Evolutionary conservation across 1,284 basidiomycete genomes (phyloP).

Genomic region (Cryptococcus depauperatus): DNA sequence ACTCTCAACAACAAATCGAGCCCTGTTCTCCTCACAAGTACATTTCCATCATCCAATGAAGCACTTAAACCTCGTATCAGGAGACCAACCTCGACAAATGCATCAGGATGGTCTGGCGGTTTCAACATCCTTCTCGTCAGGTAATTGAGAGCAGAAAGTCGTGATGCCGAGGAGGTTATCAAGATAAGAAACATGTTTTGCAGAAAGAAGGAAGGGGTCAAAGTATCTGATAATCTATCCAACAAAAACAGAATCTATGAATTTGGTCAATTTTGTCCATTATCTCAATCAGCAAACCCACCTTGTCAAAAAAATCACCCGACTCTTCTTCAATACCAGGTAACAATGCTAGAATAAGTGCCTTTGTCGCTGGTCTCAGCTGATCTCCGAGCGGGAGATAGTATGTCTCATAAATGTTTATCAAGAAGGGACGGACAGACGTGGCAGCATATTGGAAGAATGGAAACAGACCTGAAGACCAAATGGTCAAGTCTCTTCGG

Average conservation of each 20-base stretch:
- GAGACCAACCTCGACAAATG: slow-evolving; percentile 72
- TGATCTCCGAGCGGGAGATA: slow-evolving; percentile 78
- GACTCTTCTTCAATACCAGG: slow-evolving; percentile 94
- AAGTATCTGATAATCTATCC: slow-evolving; percentile 70
- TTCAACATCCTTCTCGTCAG: slow-evolving; percentile 66
- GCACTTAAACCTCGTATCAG: slow-evolving; percentile 87
- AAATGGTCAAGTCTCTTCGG: slow-evolving; percentile 76
- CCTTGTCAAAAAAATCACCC: slow-evolving; percentile 93
- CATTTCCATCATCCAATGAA: slow-evolving; percentile 79
- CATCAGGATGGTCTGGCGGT: slow-evolving; percentile 13
- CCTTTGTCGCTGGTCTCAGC: slow-evolving; percentile 83
- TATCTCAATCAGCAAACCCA: slow-evolving; percentile 36
- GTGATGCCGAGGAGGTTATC: slow-evolving; percentile 76
- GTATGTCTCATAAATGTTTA: slow-evolving; percentile 80
- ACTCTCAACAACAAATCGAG: slow-evolving; percentile 73
- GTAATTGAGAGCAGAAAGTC: slow-evolving; percentile 81
- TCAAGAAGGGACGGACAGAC: slow-evolving; percentile 80
- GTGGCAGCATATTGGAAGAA: slow-evolving; percentile 98
- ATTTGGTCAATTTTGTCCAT: background rate
- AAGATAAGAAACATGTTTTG: slow-evolving; percentile 92
- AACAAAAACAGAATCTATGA: slow-evolving; percentile 69
- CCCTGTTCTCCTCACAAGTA: slow-evolving; percentile 71
- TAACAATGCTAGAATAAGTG: slow-evolving; percentile 83
- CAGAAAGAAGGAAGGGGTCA: slow-evolving; percentile 80
- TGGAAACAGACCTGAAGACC: slow-evolving; percentile 94